phyloP scores from a whole-genome alignment of 2,329 filamentous ascomycete genomes.

The Curvularia spicifera region DNA sequence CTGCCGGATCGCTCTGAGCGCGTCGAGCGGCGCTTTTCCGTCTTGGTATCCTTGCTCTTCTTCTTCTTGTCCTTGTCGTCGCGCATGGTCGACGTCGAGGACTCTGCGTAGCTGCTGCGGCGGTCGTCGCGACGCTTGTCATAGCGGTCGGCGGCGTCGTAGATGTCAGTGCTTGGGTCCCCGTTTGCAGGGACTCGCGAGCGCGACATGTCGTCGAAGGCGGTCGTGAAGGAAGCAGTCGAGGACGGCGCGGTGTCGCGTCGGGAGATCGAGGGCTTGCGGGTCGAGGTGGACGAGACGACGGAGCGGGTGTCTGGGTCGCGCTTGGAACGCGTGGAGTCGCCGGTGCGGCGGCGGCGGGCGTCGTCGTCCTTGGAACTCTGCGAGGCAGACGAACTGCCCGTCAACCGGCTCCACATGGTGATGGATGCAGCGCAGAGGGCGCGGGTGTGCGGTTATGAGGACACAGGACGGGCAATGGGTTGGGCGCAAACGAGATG shows the following conservation, averaged over 20 bases:
- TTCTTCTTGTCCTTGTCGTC: constrained; percentile 41
- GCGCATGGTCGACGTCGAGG: constrained; percentile 36
- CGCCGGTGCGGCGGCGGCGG: constrained; percentile 33
- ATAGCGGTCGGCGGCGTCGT: constrained; percentile 38
- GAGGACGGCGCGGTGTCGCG: constrained; percentile 43
- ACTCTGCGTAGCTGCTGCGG: constrained; percentile 40
- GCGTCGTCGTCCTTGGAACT: constrained; percentile 38
- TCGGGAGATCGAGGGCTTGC: constrained; percentile 40
- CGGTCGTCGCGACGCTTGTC: constrained; percentile 38
- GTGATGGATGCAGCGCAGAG: constrained; percentile 16
- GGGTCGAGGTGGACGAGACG: constrained; percentile 45
- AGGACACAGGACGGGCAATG: constrained; percentile 21
- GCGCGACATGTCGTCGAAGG: constrained; percentile 40
- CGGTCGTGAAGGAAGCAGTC: constrained; percentile 51
- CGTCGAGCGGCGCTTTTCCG: constrained; percentile 40
- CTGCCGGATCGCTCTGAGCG: constrained; percentile 39
- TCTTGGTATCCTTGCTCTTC: constrained; percentile 29
- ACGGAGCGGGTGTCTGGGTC: constrained; percentile 43
- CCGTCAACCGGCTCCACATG: constrained; percentile 50
- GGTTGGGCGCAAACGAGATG: constrained; percentile 31
- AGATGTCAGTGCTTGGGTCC: constrained; percentile 39
- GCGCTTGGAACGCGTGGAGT: constrained; percentile 43
- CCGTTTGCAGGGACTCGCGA: constrained; percentile 18
- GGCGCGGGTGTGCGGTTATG: constrained; percentile 27
- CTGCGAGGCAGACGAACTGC: constrained; percentile 39